Base-by-base conservation (phyloP, 352 stramenopile genomes). In the Phytophthora brassicae region DNA sequence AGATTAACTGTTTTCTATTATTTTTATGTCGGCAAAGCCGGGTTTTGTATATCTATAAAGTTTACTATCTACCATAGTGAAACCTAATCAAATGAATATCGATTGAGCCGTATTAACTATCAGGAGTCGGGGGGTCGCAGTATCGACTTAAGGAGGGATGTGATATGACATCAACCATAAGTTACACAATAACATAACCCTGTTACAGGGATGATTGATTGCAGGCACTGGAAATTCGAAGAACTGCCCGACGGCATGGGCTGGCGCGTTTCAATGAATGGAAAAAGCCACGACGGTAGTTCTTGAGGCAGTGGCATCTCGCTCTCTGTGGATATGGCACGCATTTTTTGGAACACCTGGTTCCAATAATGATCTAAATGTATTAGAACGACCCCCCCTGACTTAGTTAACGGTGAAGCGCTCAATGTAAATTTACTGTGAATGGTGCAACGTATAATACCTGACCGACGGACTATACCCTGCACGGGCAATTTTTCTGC, bases 371-470 rank as follows among this genome's bases (percentile, higher is more conserved):
- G 33, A 39, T 16, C 12, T 39, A 16, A 6, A 39, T 39, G 33
- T 39, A 4, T 16, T 39, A n/a, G 12, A 39, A 39, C 33, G 11
- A 4, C n/a, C 33, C 6, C 33, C 33, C 1, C 26, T 52, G 33
- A 46, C 11, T 4, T 36, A 6, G 20, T 46, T 0, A 56, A 45
- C 28, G 12, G 16, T 6, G 31, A 19, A 0, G 48, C 3, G 2
- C 6, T 26, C 12, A 11, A 46, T 9, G 31, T 36, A 14, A n/a
- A 2, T 56, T 36, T 46, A 35, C 1, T 19, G 48, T 45, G 2
- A 56, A 56, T 23, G 48, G 48, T 1, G 48, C 48, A 39, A 39
- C 6, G 14, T 57, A 57, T 56, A 56, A 31, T 56, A 38, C 23
- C 20, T 47, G 11, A 47, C 33, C 4, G 48, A 57, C 16, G 49